Evolutionary conservation across 345 rosid species (phyloP).

Genomic region (Brassica napus): DNA sequence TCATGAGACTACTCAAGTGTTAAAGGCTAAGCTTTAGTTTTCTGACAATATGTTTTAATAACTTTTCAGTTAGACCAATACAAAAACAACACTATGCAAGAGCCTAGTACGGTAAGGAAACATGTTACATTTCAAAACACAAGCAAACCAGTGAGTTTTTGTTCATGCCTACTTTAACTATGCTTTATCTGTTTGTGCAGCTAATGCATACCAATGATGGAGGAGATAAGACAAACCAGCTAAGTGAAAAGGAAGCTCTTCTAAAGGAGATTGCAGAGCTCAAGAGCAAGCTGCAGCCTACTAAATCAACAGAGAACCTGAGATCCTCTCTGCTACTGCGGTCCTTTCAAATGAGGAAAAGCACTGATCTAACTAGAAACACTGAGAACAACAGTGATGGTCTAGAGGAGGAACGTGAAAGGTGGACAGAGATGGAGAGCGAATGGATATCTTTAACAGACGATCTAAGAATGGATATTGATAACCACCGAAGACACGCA

Average conservation of each 20-base stretch:
- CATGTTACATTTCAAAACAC: neutral
- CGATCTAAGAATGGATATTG: constrained; percentile 82
- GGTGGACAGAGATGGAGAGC: constrained; percentile 97
- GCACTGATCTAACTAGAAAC: constrained; percentile 43
- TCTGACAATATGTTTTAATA: constrained; percentile 15
- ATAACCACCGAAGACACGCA: constrained; percentile 60
- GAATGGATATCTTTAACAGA: constrained; percentile 95
- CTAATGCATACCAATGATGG: neutral
- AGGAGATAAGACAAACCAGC: constrained; percentile 45
- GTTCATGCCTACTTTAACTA: neutral
- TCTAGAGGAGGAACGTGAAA: constrained; percentile 68
- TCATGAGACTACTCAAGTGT: too few relatives aligned
- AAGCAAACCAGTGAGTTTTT: neutral
- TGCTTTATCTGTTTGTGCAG: neutral
- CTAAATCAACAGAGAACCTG: constrained; percentile 59
- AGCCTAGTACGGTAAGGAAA: neutral
- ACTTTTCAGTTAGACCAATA: constrained; percentile 17
- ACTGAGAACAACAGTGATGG: constrained; percentile 50
- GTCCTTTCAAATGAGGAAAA: constrained; percentile 66
- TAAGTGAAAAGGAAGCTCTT: constrained; percentile 74
- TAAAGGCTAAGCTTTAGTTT: neutral
- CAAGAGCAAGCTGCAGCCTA: constrained; percentile 62
- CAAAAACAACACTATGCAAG: neutral
- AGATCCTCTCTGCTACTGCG: constrained; percentile 72
- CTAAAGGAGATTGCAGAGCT: constrained; percentile 72